These are phyloP conservation scores for Hippophae rhamnoides DNA, from an alignment of 306 rosid genomes.

Conservation along the genomic window DNA sequence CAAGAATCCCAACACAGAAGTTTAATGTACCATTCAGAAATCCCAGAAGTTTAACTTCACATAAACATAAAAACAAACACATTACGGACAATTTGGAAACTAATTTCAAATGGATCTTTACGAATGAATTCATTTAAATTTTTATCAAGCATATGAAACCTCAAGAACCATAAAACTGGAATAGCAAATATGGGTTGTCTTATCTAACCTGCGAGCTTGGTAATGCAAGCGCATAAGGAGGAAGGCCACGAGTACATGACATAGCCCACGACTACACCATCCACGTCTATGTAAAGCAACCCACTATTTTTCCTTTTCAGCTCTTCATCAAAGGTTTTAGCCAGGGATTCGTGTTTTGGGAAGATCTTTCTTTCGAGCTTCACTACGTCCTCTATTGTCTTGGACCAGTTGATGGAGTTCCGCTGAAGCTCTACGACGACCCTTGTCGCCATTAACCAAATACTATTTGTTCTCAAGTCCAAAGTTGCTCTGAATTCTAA, in stretches of 20 bases:
- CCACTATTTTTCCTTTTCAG: slow-evolving; percentile 61
- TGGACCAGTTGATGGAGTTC: slow-evolving; percentile 35
- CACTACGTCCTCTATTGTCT: slow-evolving; percentile 54
- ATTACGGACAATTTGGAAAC: too few relatives aligned
- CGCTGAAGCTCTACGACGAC: slow-evolving; percentile 42
- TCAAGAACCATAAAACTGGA: too few relatives aligned
- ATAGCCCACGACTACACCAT: slow-evolving; percentile 58
- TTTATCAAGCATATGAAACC: too few relatives aligned
- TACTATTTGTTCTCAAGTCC: too few relatives aligned
- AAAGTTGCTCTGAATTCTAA: too few relatives aligned
- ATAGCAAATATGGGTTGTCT: neutral
- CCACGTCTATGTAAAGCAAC: slow-evolving; percentile 44
- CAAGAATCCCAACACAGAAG: too few relatives aligned
- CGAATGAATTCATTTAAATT: too few relatives aligned
- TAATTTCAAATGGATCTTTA: too few relatives aligned
- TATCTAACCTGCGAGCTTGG: slow-evolving; percentile 77
- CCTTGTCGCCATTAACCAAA: slow-evolving; percentile 27
- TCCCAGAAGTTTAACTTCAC: neutral
- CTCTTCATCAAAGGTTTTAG: slow-evolving; percentile 59
- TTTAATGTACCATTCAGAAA: too few relatives aligned
- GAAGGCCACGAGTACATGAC: slow-evolving; percentile 85
- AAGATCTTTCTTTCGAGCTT: slow-evolving; percentile 69
- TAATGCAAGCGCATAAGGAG: slow-evolving; percentile 61
- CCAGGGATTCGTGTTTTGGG: slow-evolving; percentile 80
- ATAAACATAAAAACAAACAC: neutral